A percentile compares a stretch with the other conserved stretches of the same genome.
Evolutionary conservation across 441 rosid genomes (phyloP).

Genomic region (Hura crepitans): DNA sequence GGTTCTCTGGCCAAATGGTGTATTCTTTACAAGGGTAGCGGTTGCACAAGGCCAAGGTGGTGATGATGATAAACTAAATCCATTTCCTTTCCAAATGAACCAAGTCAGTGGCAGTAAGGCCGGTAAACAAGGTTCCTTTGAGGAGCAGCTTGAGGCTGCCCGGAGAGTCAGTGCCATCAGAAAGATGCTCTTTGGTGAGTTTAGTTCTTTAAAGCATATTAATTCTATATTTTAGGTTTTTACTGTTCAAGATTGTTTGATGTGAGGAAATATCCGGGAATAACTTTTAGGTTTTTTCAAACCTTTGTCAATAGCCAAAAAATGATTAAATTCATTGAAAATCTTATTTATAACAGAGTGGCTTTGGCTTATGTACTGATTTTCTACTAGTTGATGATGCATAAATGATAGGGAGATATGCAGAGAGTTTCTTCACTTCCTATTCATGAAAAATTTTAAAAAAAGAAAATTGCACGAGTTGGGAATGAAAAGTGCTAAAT

Average conservation of each 20-base stretch:
- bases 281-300: too few species aligned
- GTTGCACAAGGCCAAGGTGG: conserved; percentile 34
- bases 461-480: too few species aligned
- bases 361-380: neutral
- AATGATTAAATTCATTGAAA: neutral
- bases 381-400: neutral
- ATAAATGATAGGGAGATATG: neutral
- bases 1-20: conserved; percentile 91
- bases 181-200: conserved; percentile 79
- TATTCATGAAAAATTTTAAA: neutral
- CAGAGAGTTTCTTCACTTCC: neutral
- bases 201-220: conserved; percentile 5
- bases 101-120: conserved; percentile 54
- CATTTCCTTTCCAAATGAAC: conserved; percentile 38
- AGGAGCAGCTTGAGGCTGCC: conserved; percentile 77
- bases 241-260: neutral
- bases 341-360: neutral
- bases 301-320: neutral
- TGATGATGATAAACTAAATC: conserved; percentile 29
- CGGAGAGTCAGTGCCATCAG: conserved; percentile 84
- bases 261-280: too few species aligned
- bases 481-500: too few species aligned
- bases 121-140: conserved; percentile 57
- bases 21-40: conserved; percentile 58
- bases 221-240: neutral